Base-by-base conservation (phyloP, 192 early-diverging fungal genomes). In the Gryganskiella cystojenkinii region DNA sequence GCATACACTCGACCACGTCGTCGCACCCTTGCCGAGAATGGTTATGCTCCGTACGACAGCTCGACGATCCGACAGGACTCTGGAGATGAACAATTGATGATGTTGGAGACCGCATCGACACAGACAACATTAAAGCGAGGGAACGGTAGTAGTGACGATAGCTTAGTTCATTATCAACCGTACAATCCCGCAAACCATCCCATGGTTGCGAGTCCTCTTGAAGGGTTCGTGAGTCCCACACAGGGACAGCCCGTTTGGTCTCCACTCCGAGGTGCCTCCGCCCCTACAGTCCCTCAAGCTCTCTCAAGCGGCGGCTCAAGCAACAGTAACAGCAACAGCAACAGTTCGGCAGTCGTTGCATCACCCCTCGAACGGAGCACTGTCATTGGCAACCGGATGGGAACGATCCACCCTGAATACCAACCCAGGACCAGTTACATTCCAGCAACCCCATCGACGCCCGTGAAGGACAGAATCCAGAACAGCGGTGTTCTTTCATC, bases 321-420 rank as follows among this genome's bases (percentile, higher is more conserved):
- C 30, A 22, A 33, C 8, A 19, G 19, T n/a, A n/a, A n/a, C 34
- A 15, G 15, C 11, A 28, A 27, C 34, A 65, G 56, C n/a, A 64
- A 27, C 24, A 57, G 56, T 3, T 20, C 44, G 0, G 37, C 54
- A 1, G 5, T 46, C 3, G 72, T 75, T 3, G 27, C 64, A 4
- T 75, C 72, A 0, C 72, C 72, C 0, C 24, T 76, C 54, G 73
- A 76, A 25, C 64, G 73, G 0, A 64, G 65, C 22, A 76, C 60
- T 4, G 53, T 68, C 20, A 64, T 67, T 53, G 73, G 65, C 10
- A 49, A 55, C 24, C 42, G 73, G 0, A 67, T 76, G 45, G 59
- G 73, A 3, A 64, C 65, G 20, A 75, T 75, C 10, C 64, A 68
- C 33, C 30, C 64, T 15, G 73, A 69, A 31, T 69, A 78, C 44